These are phyloP conservation scores for Aspergillus steynii DNA, from an alignment of 495 filamentous ascomycete species.

Conservation along the genomic window DNA sequence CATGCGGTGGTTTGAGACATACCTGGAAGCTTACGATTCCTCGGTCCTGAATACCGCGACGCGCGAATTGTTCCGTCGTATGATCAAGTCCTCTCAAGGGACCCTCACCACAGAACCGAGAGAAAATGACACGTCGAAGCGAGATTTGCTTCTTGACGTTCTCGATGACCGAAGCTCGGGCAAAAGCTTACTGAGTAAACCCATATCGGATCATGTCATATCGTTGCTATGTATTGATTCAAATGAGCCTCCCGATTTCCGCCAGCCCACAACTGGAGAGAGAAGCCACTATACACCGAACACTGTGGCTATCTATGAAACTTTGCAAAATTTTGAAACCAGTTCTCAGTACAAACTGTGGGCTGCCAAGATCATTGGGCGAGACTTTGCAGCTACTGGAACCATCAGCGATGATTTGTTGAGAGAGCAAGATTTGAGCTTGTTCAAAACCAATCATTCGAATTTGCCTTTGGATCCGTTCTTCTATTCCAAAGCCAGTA, in stretches of 20 bases:
- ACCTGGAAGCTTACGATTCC: constrained; percentile 57
- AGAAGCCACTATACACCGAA: constrained; percentile 62
- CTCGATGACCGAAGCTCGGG: constrained; percentile 66
- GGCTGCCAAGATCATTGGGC: constrained; percentile 80
- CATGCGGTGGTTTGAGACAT: constrained; percentile 67
- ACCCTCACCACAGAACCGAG: constrained; percentile 61
- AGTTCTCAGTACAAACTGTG: constrained; percentile 74
- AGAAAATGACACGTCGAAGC: constrained; percentile 62
- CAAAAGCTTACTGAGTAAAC: constrained; percentile 63
- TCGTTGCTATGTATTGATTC: constrained; percentile 75
- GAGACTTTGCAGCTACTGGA: constrained; percentile 77
- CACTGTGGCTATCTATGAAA: constrained; percentile 69
- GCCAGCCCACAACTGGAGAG: constrained; percentile 60
- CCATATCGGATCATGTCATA: constrained; percentile 68
- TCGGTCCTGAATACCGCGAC: constrained; percentile 45
- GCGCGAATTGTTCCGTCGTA: constrained; percentile 57
- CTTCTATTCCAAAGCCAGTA: constrained; percentile 46
- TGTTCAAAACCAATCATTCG: constrained; percentile 20
- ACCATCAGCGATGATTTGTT: constrained; percentile 47
- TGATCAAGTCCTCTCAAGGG: constrained; percentile 62
- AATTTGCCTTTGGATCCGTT: constrained; percentile 16
- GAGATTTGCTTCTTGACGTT: constrained; percentile 70
- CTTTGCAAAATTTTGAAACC: constrained; percentile 59
- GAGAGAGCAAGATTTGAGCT: constrained; percentile 39
- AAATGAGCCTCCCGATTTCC: constrained; percentile 52